Percentiles rank a stretch among this genome's conserved stretches.
Conservation (phyloP, 176 grass and related monocot genomes). For the Triticum urartu region DNA sequence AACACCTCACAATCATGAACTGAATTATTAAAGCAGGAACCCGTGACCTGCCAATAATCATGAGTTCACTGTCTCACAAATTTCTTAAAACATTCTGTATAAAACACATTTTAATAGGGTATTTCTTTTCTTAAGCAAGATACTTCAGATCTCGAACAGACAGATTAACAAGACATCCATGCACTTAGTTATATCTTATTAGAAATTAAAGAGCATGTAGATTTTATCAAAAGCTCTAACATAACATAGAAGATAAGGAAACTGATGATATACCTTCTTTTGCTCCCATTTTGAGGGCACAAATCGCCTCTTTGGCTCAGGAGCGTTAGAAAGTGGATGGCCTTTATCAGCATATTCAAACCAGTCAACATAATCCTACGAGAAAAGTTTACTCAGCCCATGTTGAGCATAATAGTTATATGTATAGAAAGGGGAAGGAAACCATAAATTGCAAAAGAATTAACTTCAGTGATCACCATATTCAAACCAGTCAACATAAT, state of each 20-base stretch:
- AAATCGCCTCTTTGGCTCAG: slow-evolving; percentile 97
- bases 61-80: background rate
- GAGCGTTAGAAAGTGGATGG: slow-evolving; percentile 94
- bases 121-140: background rate
- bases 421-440: background rate
- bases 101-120: background rate
- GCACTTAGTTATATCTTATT: background rate
- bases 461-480: slow-evolving; percentile 44
- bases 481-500: slow-evolving; percentile 92
- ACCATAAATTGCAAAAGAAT: background rate
- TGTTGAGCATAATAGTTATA: slow-evolving; percentile 17
- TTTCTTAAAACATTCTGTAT: background rate
- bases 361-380: slow-evolving; percentile 96
- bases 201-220: slow-evolving; percentile 3
- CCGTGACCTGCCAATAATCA: background rate
- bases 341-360: slow-evolving; percentile 94
- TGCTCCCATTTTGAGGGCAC: slow-evolving; percentile 97
- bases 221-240: slow-evolving; percentile 1
- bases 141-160: slow-evolving; percentile 13
- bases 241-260: background rate
- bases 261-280: slow-evolving; percentile 63
- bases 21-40: background rate
- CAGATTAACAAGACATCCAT: background rate
- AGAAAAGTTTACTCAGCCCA: slow-evolving; percentile 13
- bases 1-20: background rate